Conservation (phyloP, 2,329 filamentous ascomycete species). For the Talaromyces sp. region DNA sequence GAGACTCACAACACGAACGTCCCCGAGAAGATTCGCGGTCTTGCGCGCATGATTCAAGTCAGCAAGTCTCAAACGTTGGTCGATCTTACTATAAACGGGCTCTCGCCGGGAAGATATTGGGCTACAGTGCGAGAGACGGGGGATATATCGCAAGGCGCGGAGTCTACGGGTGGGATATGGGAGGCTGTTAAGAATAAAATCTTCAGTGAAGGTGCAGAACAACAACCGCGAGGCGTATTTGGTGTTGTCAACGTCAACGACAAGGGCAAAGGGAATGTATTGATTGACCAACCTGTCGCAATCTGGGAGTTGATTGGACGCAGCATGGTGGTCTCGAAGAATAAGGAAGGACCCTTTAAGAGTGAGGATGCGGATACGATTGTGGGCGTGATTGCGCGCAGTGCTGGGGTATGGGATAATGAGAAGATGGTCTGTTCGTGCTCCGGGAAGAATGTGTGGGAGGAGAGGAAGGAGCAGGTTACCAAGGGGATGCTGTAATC, state of each 20-base stretch:
- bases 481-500: constrained; percentile 76
- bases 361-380: constrained; percentile 80
- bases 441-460: constrained; percentile 96
- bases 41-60: constrained; percentile 93
- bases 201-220: constrained; percentile 28
- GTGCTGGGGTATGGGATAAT: constrained; percentile 98
- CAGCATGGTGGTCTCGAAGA: constrained; percentile 80
- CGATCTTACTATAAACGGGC: constrained; percentile 81
- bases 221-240: constrained; percentile 61
- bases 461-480: constrained; percentile 88
- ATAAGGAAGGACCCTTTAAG: constrained; percentile 58
- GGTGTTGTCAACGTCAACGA: constrained; percentile 73
- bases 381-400: constrained; percentile 90
- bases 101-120: constrained; percentile 76
- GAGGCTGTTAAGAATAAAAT: constrained; percentile 51
- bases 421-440: constrained; percentile 98
- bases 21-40: constrained; percentile 71
- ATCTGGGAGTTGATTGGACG: constrained; percentile 97
- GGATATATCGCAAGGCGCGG: constrained; percentile 80
- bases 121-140: constrained; percentile 84
- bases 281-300: constrained; percentile 77
- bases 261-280: constrained; percentile 73
- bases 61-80: constrained; percentile 74
- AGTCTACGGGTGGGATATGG: constrained; percentile 83
- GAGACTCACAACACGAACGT: constrained; percentile 71